These are phyloP conservation scores for Daldinia vernicosa DNA, from an alignment of 495 filamentous ascomycete species.

Conservation along the genomic window DNA sequence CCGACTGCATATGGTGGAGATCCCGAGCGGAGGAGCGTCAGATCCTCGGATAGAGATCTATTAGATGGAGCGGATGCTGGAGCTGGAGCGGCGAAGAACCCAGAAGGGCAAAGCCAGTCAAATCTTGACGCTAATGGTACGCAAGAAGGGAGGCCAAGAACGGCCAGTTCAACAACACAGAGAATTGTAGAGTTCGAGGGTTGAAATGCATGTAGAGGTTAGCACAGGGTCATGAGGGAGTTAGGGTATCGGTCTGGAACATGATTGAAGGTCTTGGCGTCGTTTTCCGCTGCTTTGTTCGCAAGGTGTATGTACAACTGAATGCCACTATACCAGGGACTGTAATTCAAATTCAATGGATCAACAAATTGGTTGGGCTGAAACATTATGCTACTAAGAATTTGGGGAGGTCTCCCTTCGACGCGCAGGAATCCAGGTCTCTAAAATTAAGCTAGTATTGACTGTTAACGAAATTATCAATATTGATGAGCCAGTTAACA, in stretches of 20 bases:
- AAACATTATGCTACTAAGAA: slow-evolving; percentile 4
- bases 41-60: slow-evolving; percentile 78
- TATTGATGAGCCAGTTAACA: not conserved
- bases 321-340: slow-evolving; percentile 3
- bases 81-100: slow-evolving; percentile 53
- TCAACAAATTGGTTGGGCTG: slow-evolving; percentile 2
- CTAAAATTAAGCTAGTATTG: not conserved
- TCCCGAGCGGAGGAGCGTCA: slow-evolving; percentile 67
- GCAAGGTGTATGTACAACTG: slow-evolving; percentile 18
- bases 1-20: slow-evolving; percentile 43
- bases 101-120: slow-evolving; percentile 36
- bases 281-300: slow-evolving; percentile 28
- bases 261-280: slow-evolving; percentile 37
- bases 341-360: slow-evolving; percentile 29
- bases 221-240: slow-evolving; percentile 46
- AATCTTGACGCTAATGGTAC: slow-evolving; percentile 35
- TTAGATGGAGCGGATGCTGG: slow-evolving; percentile 82
- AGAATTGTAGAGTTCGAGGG: slow-evolving; percentile 56
- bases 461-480: not conserved
- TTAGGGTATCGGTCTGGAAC: slow-evolving; percentile 38
- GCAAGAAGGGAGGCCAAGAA: slow-evolving; percentile 37
- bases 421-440: not conserved
- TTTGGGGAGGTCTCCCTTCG: not conserved
- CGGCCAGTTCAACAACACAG: slow-evolving; percentile 46
- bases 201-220: slow-evolving; percentile 49